Evolutionary conservation across 371 early-diverging fungal species (phyloP), one percentile per base, ranked within the genome.

Genomic region (Mycotypha africana): DNA sequence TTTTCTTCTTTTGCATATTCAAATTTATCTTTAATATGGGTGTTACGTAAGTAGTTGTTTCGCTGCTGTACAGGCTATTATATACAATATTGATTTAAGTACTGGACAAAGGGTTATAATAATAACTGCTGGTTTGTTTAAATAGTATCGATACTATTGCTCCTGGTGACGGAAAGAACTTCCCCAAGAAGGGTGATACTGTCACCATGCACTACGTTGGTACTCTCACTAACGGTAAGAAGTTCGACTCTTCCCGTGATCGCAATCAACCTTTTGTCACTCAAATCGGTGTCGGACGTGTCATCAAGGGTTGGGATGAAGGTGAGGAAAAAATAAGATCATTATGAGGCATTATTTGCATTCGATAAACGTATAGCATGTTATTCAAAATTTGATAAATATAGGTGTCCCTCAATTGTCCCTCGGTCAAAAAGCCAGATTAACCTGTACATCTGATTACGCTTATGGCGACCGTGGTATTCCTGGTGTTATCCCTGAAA

Each of bases 271-370:
- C 92, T 38, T 95, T 97, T 61, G 59, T 54, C 16, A 82, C 82
- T 74, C 57, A 53, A 25, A 94, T 97, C 53, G 97, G 97, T 58
- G 86, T 90, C 33, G 93, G 93, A n/a, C 82, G 76, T 54, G 92
- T 97, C 62, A 97, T 97, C 74, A 67, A 72, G 53, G 95, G 93
- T 56, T 79, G 79, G 79, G 79, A 79, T 56, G 78, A 79, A 62
- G 87, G 70, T 64, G 62, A 38, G 30, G 12, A 2, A 38, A 25
- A 20, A 3, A 11, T 19, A 7, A 11, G 22, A 20, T 14, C 1
- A 3, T 22, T 14, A 20, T 22, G n/a, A n/a, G n/a, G n/a, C n/a
- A n/a, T n/a, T n/a, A n/a, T n/a, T n/a, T n/a, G n/a, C n/a, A n/a
- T n/a, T n/a, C n/a, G n/a, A n/a, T n/a, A n/a, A n/a, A n/a, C n/a